Evolutionary conservation across 1,284 basidiomycete species (phyloP).

Genomic region (Trametes versicolor): DNA sequence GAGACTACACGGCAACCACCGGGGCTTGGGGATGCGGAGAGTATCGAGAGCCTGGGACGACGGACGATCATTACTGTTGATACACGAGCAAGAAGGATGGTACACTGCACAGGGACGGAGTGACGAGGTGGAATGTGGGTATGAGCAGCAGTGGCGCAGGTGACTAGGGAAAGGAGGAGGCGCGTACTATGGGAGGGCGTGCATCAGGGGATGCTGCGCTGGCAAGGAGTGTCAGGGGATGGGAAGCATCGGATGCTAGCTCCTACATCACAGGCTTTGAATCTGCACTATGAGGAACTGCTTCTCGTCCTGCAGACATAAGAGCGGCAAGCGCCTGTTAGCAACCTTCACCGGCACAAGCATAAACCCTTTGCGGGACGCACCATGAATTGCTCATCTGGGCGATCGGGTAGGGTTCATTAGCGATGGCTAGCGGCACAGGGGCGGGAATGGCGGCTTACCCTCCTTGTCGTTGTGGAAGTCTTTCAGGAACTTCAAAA

Average conservation of each 20-base stretch:
- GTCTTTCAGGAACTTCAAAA: constrained; percentile 88
- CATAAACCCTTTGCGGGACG: constrained; percentile 37
- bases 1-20: constrained; percentile 21
- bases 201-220: constrained; percentile 17
- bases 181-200: constrained; percentile 6
- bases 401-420: constrained; percentile 2
- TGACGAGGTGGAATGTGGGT: constrained; percentile 19
- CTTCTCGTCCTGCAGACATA: constrained; percentile 84
- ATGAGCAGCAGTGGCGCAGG: constrained; percentile 18
- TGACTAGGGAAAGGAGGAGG: background rate
- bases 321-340: constrained; percentile 13
- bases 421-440: constrained; percentile 1
- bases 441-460: constrained; percentile 47
- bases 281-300: constrained; percentile 95
- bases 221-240: constrained; percentile 19
- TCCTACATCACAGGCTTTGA: constrained; percentile 66
- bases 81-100: constrained; percentile 31
- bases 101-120: constrained; percentile 27
- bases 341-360: background rate
- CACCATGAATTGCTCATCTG: constrained; percentile 94
- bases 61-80: constrained; percentile 32
- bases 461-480: constrained; percentile 99
- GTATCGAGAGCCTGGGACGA: constrained; percentile 17
- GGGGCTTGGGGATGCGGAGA: constrained; percentile 9
- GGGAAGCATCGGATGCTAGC: background rate